A percentile compares a stretch with the other conserved stretches of the same genome.
phyloP scores from a whole-genome alignment of 1,284 basidiomycete genomes.

The Heterobasidion occidentale region DNA sequence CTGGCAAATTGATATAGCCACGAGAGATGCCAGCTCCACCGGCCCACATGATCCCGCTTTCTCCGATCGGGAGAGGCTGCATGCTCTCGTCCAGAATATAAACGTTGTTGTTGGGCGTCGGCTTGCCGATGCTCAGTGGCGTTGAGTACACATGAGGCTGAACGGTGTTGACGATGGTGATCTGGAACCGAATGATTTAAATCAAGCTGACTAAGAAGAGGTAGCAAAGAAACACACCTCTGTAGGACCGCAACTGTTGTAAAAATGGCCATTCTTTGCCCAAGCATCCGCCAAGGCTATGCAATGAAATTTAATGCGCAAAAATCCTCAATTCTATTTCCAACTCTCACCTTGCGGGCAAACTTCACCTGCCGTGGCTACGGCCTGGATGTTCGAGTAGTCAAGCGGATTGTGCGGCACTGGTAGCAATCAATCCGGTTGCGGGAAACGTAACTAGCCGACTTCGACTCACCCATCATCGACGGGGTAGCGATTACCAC shows the following conservation, averaged over 20 bases:
- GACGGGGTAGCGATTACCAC: constrained; percentile 47
- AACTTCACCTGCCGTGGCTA: constrained; percentile 55
- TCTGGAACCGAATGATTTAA: constrained; percentile 21
- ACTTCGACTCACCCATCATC: constrained; percentile 30
- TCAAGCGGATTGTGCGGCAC: constrained; percentile 42
- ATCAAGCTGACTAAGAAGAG: not conserved
- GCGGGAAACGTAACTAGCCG: not conserved
- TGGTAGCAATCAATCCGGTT: constrained; percentile 8
- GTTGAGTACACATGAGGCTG: constrained; percentile 36
- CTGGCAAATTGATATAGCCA: constrained; percentile 47
- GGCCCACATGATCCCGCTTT: constrained; percentile 51
- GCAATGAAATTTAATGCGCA: constrained; percentile 3
- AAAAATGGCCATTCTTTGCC: constrained; percentile 33
- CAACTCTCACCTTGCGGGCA: constrained; percentile 40
- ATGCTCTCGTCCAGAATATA: constrained; percentile 47
- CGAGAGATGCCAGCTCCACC: constrained; percentile 45
- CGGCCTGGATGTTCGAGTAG: constrained; percentile 48
- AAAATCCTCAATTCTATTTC: not conserved
- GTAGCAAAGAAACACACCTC: constrained; percentile 23
- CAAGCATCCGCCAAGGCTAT: constrained; percentile 48
- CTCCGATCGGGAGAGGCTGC: constrained; percentile 42
- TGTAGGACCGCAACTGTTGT: constrained; percentile 42
- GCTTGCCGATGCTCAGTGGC: constrained; percentile 42
- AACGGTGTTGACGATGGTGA: constrained; percentile 54
- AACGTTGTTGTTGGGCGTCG: constrained; percentile 51